These are phyloP conservation scores for Geotrichum europaeum DNA, from an alignment of 1,139 yeast species.

Conservation along the genomic window DNA sequence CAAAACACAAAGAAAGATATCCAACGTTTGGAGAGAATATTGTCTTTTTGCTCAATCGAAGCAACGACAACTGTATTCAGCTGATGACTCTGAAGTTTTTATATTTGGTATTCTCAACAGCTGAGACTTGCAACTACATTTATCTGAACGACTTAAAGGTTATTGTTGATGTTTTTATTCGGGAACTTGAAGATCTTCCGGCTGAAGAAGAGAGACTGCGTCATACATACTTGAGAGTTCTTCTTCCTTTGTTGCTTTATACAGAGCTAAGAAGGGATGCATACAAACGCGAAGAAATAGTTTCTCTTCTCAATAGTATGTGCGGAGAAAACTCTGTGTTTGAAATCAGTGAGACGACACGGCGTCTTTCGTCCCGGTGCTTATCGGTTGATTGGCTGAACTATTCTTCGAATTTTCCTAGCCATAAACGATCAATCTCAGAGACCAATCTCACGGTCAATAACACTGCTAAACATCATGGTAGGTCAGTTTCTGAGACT, in stretches of 20 bases:
- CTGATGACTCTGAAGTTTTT: slow-evolving; percentile 73
- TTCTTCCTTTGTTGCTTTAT: slow-evolving; percentile 63
- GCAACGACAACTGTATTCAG: slow-evolving; percentile 62
- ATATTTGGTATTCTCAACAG: slow-evolving; percentile 66
- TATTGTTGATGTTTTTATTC: slow-evolving; percentile 72
- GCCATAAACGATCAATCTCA: not conserved
- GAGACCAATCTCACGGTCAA: not conserved
- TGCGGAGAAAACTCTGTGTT: slow-evolving; percentile 19
- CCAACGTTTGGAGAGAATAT: slow-evolving; percentile 50
- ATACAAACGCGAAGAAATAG: slow-evolving; percentile 55
- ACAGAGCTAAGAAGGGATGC: slow-evolving; percentile 43
- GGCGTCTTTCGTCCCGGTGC: slow-evolving; percentile 56
- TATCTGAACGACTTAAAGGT: slow-evolving; percentile 74
- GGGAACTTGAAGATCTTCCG: slow-evolving; percentile 68
- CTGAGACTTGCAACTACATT: slow-evolving; percentile 57
- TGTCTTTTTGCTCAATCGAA: slow-evolving; percentile 67
- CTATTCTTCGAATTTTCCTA: slow-evolving; percentile 8
- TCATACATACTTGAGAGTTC: slow-evolving; percentile 69
- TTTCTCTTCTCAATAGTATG: slow-evolving; percentile 47
- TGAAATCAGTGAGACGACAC: slow-evolving; percentile 38
- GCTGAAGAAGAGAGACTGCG: slow-evolving; percentile 58
- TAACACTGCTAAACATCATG: not conserved
- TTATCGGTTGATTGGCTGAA: slow-evolving; percentile 53
- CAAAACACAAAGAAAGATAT: slow-evolving; percentile 30
- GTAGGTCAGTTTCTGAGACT: not conserved